Evolutionary conservation across 768 basidiomycete genomes (phyloP), one percentile per base, ranked within the genome.

Genomic region (Lentinula detonsa): DNA sequence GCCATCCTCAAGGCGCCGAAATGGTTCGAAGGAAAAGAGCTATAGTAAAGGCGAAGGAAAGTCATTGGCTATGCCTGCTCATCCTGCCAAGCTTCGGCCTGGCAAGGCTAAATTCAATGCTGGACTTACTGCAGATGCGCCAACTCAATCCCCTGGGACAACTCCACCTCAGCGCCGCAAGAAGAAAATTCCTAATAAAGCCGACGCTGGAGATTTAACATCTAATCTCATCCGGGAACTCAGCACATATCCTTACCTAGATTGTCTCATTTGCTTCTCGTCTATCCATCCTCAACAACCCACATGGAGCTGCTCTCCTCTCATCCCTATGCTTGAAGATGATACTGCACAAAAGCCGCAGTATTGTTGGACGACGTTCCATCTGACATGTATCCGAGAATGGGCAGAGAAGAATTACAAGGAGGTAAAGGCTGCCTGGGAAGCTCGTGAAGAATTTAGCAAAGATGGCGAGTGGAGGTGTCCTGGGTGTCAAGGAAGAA

Each of bases 281-380:
- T 64, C 86, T 0, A 86, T 98, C 45, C 82, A 85, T 37, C 93
- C 93, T 2, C 82, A 83, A 3, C 87, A 96, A 59, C 81, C 84
- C 3, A 92, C 87, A 0, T 95, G 94, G 91, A 94, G 91, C 0
- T 98, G 96, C 71, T 86, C 88, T 8, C 86, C 88, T 2, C 78
- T 82, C 0, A 78, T 78, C n/a, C 76, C 81, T 1, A 73, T 80
- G 9, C 63, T 80, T 34, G 63, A 71, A 6, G 70, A 65, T 28
- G 60, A 43, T 42, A 52, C 58, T 33, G 72, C 73, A 28, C 63
- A 68, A 31, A 71, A 64, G 6, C 72, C 77, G 5, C 86, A 86
- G 62, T 91, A 85, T 66, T 98, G 96, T 68, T 96, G 91, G 86
- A 91, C 85, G 10, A 86, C 91, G 0, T 95, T 97, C 68, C 96